Conservation (phyloP, 192 early-diverging fungal genomes). For the Mortierella antarctica region DNA sequence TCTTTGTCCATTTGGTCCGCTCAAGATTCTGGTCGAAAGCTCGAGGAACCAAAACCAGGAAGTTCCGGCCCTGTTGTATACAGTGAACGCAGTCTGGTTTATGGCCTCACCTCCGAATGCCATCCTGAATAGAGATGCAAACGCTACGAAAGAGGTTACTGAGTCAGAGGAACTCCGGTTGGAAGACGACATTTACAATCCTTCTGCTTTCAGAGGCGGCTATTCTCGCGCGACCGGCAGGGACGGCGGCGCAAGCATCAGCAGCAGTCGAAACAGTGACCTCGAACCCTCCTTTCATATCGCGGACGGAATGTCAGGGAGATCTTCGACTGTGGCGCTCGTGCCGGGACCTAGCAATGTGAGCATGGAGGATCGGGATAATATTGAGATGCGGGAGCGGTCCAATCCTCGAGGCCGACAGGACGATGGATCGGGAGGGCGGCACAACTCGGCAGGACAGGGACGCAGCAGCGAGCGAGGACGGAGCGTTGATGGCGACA, state of each 20-base stretch:
- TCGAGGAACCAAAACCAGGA: constrained; percentile 78
- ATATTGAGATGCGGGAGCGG: constrained; percentile 30
- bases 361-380: background rate
- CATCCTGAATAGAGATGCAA: constrained; percentile 23
- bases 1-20: constrained; percentile 89
- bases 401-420: background rate
- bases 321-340: constrained; percentile 26
- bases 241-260: constrained; percentile 21
- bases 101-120: constrained; percentile 70
- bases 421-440: background rate
- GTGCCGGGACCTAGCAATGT: constrained; percentile 7
- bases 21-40: constrained; percentile 83
- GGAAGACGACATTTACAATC: background rate
- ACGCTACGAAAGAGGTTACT: constrained; percentile 4
- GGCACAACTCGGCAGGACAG: background rate
- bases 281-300: constrained; percentile 15
- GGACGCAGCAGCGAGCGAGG: background rate
- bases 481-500: constrained; percentile 17
- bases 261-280: constrained; percentile 30
- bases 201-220: background rate
- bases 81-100: constrained; percentile 78
- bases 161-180: background rate
- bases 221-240: constrained; percentile 28
- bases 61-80: constrained; percentile 82
- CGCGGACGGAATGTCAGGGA: background rate